Base-by-base conservation (phyloP, 2,329 filamentous ascomycete genomes). In the Pseudocercospora crystallina region DNA sequence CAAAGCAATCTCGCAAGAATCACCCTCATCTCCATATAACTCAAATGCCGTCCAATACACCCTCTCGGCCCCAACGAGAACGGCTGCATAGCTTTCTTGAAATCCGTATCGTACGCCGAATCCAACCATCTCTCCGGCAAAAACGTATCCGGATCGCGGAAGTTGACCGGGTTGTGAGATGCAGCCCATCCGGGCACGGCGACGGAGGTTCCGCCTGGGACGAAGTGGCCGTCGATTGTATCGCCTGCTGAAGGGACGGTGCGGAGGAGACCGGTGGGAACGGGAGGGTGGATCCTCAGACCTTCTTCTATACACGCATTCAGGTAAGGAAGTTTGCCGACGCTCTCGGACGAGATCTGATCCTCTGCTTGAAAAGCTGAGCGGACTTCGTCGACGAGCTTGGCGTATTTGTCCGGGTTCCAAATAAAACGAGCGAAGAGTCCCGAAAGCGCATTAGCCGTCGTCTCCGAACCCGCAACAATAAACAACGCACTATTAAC, bases 381-480 rank as follows among this genome's bases (percentile, higher is more conserved):
- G 4, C 46, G 39, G 5, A 53, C 20, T 46, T 74, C 71, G 1
- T 69, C 59, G 54, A 78, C 76, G 42, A 89, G 71, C 26, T 75
- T 76, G 1, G 65, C 61, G 48, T 86, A 77, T n/a, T 75, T 76
- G 0, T 56, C 35, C 0, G 83, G 83, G 59, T 83, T 81, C 61
- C 82, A 83, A 31, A 90, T 74, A 3, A 90, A 70, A 65, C 82
- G 84, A 69, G 90, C 90, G 57, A 90, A 87, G 0, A 90, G 79
- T 2, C 83, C 77, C 1, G 79, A 79, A 0, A 90, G 76, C 2
- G 80, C 80, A 61, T 90, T 90, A 36, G 85, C 87, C 0, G 87
- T 91, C 1, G 87, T 91, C 68, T 92, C 88, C 2, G 81, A 85
- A 3, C 88, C 87, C 0, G 88, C 88, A 56, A 86, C 78, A 51